These are phyloP conservation scores for Podospora tetraspora DNA, from an alignment of 495 filamentous ascomycete species.

Conservation along the genomic window DNA sequence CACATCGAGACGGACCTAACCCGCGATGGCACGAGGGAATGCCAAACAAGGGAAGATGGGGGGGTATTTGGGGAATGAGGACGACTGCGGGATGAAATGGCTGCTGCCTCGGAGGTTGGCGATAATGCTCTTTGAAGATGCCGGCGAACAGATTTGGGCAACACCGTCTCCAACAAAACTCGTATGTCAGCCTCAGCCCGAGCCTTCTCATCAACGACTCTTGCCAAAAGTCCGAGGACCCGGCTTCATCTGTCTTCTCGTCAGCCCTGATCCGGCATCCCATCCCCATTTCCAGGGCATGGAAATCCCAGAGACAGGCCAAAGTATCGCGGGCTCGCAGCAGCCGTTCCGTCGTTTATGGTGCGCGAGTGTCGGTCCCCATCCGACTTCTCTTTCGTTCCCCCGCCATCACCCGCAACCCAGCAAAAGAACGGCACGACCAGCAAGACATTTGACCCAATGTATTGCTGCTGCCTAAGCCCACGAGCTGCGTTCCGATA, in stretches of 20 bases:
- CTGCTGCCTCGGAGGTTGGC: not conserved
- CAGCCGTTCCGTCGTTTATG: not conserved
- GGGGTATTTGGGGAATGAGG: not conserved
- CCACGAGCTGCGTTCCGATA: conserved; percentile 7
- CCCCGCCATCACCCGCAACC: not conserved
- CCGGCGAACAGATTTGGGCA: not conserved
- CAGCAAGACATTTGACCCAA: not conserved
- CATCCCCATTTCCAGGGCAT: not conserved
- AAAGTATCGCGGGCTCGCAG: not conserved
- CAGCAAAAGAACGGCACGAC: not conserved
- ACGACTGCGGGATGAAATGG: not conserved
- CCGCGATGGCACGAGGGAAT: too few species aligned
- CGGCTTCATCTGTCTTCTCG: not conserved
- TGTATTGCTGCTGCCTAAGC: conserved; percentile 14
- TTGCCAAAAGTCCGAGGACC: not conserved
- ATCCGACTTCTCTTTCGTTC: not conserved
- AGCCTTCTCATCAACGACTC: not conserved
- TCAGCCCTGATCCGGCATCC: not conserved
- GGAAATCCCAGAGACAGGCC: not conserved
- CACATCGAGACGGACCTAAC: too few species aligned
- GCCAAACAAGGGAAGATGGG: too few species aligned
- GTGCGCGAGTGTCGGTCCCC: not conserved
- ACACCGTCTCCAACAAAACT: not conserved
- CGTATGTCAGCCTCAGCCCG: not conserved
- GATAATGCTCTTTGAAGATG: not conserved